phyloP scores from a whole-genome alignment of 2,329 filamentous ascomycete species.

The Talaromyces sp. region DNA sequence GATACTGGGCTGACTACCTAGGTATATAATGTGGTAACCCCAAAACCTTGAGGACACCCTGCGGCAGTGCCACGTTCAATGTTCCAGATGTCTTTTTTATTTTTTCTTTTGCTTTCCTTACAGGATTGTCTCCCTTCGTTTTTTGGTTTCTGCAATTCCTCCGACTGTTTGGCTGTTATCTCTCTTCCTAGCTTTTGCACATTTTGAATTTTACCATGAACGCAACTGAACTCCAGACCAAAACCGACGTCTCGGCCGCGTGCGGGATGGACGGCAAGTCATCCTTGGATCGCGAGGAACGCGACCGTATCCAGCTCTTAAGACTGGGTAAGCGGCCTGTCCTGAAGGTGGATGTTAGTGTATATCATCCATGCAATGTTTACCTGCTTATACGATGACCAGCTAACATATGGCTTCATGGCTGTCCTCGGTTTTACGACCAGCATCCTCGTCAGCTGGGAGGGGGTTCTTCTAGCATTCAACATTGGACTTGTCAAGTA shows the following conservation, averaged over 20 bases:
- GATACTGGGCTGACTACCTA: not conserved
- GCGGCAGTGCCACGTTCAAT: constrained; percentile 5
- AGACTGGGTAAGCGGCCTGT: constrained; percentile 12
- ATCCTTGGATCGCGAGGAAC: constrained; percentile 3
- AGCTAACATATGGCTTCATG: constrained; percentile 5
- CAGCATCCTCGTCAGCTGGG: constrained; percentile 8
- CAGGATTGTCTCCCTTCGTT: not conserved
- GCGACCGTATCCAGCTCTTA: not conserved
- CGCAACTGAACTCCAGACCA: constrained; percentile 3
- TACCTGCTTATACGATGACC: not conserved
- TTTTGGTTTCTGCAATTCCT: not conserved
- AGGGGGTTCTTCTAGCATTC: constrained; percentile 8
- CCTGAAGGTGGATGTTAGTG: constrained; percentile 4
- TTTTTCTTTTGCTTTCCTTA: not conserved
- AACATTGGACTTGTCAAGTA: constrained; percentile 2
- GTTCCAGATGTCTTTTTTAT: too few species aligned
- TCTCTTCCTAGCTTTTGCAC: not conserved
- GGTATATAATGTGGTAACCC: not conserved
- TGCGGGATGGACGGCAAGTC: constrained; percentile 1
- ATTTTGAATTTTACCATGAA: not conserved
- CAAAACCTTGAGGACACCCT: not conserved
- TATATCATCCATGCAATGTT: not conserved
- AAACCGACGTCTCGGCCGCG: not conserved
- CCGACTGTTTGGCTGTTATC: not conserved
- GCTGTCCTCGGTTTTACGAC: constrained; percentile 7